These are phyloP conservation scores for Striga hermonthica DNA, from an alignment of 305 asterid genomes.

Conservation along the genomic window DNA sequence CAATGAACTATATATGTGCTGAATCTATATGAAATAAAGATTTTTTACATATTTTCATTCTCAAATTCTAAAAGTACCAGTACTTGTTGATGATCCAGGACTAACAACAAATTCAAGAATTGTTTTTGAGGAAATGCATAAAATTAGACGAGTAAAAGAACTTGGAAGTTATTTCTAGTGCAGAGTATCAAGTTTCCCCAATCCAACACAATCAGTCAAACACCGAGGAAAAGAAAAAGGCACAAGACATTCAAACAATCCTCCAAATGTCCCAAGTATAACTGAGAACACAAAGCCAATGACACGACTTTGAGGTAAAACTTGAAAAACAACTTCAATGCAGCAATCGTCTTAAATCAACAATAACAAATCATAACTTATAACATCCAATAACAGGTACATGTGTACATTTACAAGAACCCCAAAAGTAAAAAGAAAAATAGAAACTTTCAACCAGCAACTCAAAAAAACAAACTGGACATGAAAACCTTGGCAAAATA, in stretches of 20 bases:
- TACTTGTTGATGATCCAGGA: constrained; percentile 5
- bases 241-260: constrained; percentile 16
- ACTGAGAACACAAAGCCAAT: constrained; percentile 17
- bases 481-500: not conserved
- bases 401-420: not conserved
- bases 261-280: constrained; percentile 11
- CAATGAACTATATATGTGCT: constrained; percentile 6
- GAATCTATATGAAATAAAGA: not conserved
- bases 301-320: constrained; percentile 19
- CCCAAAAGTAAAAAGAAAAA: no score
- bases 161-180: constrained; percentile 1
- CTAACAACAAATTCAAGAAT: not conserved
- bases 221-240: not conserved
- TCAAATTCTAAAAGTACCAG: constrained; percentile 10
- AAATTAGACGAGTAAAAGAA: constrained; percentile 5
- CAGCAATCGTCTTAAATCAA: constrained; percentile 29
- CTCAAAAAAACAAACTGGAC: constrained; percentile 1
- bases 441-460: not conserved
- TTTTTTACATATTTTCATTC: not conserved
- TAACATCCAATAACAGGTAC: not conserved
- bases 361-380: not conserved
- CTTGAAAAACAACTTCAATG: constrained; percentile 11
- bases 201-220: not conserved
- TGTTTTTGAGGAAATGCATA: not conserved
- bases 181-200: constrained; percentile 2